Conservation (phyloP, 176 grass and related monocot species). For the Oropetium thomaeum region DNA sequence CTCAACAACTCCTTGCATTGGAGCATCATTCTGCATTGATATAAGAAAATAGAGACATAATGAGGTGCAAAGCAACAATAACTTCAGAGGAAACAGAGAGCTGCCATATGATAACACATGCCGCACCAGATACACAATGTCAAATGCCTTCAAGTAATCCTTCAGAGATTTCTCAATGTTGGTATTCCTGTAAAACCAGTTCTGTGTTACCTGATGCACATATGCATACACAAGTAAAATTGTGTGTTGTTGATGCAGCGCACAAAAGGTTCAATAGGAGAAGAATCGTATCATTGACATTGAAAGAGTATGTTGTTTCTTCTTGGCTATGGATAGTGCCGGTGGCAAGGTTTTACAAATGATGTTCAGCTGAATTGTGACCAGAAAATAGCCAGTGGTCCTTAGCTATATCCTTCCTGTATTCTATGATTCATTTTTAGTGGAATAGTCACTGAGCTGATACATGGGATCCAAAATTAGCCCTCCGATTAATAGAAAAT, state of each 20-base stretch:
- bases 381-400: not conserved
- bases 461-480: not conserved
- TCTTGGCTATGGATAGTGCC: not conserved
- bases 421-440: not conserved
- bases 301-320: not conserved
- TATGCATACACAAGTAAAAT: not conserved
- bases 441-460: slow-evolving; percentile 6
- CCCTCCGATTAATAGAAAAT: slow-evolving; percentile 17
- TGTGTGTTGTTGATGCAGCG: not conserved
- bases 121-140: slow-evolving; percentile 79
- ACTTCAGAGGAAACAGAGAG: not conserved
- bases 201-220: not conserved
- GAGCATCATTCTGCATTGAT: slow-evolving; percentile 64
- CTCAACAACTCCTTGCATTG: slow-evolving; percentile 73
- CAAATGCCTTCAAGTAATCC: slow-evolving; percentile 75
- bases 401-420: not conserved
- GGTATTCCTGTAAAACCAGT: slow-evolving; percentile 56
- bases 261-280: no score
- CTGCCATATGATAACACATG: not conserved
- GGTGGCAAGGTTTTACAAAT: not conserved
- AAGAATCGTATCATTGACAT: not conserved
- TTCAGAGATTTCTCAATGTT: slow-evolving; percentile 78
- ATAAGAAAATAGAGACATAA: not conserved
- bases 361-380: not conserved
- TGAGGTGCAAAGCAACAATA: slow-evolving; percentile 7